Evolutionary conservation across 1,139 yeast species (phyloP).

Genomic region (Sugiyamaella castrensis): DNA sequence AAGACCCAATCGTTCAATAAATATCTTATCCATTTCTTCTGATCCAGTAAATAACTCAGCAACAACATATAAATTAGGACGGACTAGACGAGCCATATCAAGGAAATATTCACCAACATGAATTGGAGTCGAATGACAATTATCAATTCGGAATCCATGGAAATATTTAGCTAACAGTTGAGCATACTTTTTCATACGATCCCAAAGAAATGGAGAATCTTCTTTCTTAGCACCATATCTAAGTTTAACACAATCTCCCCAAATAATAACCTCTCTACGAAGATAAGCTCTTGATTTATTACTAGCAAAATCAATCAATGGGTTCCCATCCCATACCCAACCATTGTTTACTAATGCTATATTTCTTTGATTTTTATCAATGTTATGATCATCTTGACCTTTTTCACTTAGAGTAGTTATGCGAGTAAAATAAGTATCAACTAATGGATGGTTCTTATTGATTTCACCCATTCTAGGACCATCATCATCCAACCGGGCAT

Average conservation of each 20-base stretch:
- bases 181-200: conserved; percentile 78
- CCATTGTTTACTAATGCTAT: conserved; percentile 87
- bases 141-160: conserved; percentile 89
- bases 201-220: conserved; percentile 90
- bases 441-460: conserved; percentile 55
- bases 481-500: conserved; percentile 67
- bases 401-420: conserved; percentile 41
- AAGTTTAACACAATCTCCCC: conserved; percentile 97
- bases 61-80: conserved; percentile 85
- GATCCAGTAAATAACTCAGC: conserved; percentile 95
- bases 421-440: conserved; percentile 85
- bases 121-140: conserved; percentile 93
- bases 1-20: conserved; percentile 86
- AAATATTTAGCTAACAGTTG: conserved; percentile 71
- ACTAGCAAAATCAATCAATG: conserved; percentile 90
- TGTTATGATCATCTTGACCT: conserved; percentile 41
- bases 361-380: conserved; percentile 25
- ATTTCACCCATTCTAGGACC: conserved; percentile 77
- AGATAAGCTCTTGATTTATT: conserved; percentile 72
- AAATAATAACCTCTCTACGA: conserved; percentile 88
- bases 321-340: conserved; percentile 98
- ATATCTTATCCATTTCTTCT: conserved; percentile 83
- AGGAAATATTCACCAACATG: conserved; percentile 89
- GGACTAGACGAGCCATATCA: conserved; percentile 81
- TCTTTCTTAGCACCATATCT: conserved; percentile 74